phyloP scores from a whole-genome alignment of 2,329 filamentous ascomycete species.

The Penicillium nordicum region DNA sequence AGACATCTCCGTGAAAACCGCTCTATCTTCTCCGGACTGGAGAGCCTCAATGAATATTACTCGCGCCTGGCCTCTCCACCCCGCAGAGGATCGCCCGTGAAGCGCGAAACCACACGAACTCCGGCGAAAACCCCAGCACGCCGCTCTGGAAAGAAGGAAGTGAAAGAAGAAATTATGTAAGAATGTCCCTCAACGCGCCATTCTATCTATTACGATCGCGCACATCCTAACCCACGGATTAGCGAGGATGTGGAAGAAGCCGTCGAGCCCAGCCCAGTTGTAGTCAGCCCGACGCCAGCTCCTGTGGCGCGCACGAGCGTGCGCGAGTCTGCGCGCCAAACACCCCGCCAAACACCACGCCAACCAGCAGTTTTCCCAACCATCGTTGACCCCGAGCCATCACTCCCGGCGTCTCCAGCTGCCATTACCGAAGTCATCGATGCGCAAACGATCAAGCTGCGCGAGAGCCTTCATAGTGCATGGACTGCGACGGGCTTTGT shows the following conservation, averaged over 20 bases:
- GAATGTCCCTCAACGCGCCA: conserved; percentile 16
- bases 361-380: neutral
- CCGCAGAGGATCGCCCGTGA: conserved; percentile 46
- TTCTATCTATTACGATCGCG: conserved; percentile 14
- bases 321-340: neutral
- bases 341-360: neutral
- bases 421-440: conserved; percentile 68
- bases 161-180: conserved; percentile 40
- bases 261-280: neutral
- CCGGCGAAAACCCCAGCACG: conserved; percentile 33
- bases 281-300: conserved; percentile 3
- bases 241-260: conserved; percentile 1
- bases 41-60: conserved; percentile 72
- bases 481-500: conserved; percentile 38
- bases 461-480: conserved; percentile 33
- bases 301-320: neutral
- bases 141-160: conserved; percentile 31
- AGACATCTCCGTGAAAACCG: conserved; percentile 68
- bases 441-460: conserved; percentile 49
- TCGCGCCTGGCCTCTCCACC: conserved; percentile 45
- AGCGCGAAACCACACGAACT: conserved; percentile 43
- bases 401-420: conserved; percentile 41
- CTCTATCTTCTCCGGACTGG: conserved; percentile 60
- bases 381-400: conserved; percentile 7
- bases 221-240: conserved; percentile 9